Base-by-base conservation (phyloP, 257 asterid species). In the Jacaranda copaia region DNA sequence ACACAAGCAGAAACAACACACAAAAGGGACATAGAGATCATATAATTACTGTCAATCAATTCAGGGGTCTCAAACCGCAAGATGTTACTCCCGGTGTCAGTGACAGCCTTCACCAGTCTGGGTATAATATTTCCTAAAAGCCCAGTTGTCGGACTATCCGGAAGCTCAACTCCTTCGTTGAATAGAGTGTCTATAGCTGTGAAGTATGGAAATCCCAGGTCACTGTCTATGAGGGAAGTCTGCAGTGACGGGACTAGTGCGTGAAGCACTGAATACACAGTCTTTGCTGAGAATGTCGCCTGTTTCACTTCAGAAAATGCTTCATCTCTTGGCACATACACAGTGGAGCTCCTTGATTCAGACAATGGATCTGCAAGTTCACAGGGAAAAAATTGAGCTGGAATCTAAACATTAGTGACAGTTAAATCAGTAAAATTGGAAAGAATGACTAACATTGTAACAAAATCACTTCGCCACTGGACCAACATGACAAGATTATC, bases 261-360 rank as follows among this genome's bases (percentile, higher is more conserved):
- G 4, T 86, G 97, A 0, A 88, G 8, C 61, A 81, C 91, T 0
- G 90, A 81, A 58, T 67, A 80, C 0, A 92, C 0, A 2, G 92
- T 63, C 36, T 87, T 90, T 13, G 78, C 89, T 0, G 68, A 15
- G 88, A 91, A 88, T 4, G 87, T 65, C 66, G 8, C 0, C 35
- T 59, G 45, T 85, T 92, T 92, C 8, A 88, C 79, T 72, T 88
- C 89, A 1, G 93, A 75, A 57, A 93, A 91, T 3, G 85, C 84
- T 64, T 93, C 96, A 69, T 90, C 96, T 70, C 97, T 86, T 11
- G 97, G 97, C 52, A 92, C 92, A 52, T 92, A 92, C 0, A 81
- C 16, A 13, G 0, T 0, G 3, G 6, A 0, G 43, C 73, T 20
- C 78, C 88, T 87, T 0, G 91, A 25, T 83, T 90, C 97, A 0